Base-by-base conservation (phyloP, 345 rosid species). In the Gossypium thurberi region DNA sequence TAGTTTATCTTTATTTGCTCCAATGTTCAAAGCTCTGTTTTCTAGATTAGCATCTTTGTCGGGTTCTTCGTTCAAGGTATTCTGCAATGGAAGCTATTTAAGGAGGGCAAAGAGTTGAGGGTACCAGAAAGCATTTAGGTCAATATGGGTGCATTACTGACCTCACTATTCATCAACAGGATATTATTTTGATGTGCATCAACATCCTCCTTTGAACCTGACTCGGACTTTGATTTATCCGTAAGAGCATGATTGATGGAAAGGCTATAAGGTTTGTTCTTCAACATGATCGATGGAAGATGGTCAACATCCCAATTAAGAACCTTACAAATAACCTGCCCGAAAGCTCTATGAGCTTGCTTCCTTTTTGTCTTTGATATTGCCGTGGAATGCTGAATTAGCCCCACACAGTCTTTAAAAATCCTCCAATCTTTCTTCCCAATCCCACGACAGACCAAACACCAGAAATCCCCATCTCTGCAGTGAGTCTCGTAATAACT, bases 291-390 rank as follows among this genome's bases (percentile, higher is more conserved):
- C 11, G 33, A 50, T 20, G 90, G 87, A 74, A 85, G 81, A 75
- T 73, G 69, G 37, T 78, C 77, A 69, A 84, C 52, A 71, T 89
- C 95, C 93, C 97, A 91, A 37, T 89, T 93, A 77, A 93, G 82
- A 82, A 93, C 91, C 84, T 78, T 83, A 53, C 92, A 93, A 40
- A 91, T 75, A 72, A 88, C 93, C 60, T 77, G 84, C 4, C 85
- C 95, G 55, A 87, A 78, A 75, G 96, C 90, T 56, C 91, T 81
- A 76, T 93, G 98, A 12, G 86, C 92, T 65, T 6, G 78, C 77
- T 61, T 87, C 80, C 76, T 79, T 69, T 73, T 82, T 2, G 93
- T 78, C 58, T 81, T 85, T 18, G 76, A 61, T 72, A 84, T 79
- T 10, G 70, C 70, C 12, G 66, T 79, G n/a, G 86, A 65, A 81